phyloP scores from a whole-genome alignment of 192 early-diverging fungal species.

The Coemansia sp. region DNA sequence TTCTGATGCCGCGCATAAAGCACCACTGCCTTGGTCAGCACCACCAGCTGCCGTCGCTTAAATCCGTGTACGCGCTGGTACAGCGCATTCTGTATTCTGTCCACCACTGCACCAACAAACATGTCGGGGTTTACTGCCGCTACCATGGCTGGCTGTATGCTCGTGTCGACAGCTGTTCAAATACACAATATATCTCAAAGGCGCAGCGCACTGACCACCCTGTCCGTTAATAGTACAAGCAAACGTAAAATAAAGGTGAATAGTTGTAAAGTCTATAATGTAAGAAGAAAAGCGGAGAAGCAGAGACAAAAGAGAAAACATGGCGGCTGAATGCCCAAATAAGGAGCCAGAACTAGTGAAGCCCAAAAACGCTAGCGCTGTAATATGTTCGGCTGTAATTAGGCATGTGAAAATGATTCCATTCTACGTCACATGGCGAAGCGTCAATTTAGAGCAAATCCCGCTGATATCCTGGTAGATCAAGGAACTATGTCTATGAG shows the following conservation, averaged over 20 bases:
- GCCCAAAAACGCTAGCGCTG: too few relatives aligned
- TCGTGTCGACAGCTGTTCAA: too few relatives aligned
- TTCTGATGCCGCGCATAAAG: conserved; percentile 44
- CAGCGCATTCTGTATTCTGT: conserved; percentile 33
- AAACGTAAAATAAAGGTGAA: not conserved
- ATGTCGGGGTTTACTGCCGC: conserved; percentile 38
- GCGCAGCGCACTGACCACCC: not conserved
- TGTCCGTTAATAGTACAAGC: too few relatives aligned
- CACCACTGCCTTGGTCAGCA: conserved; percentile 26
- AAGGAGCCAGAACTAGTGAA: not conserved
- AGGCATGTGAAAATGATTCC: conserved; percentile 14
- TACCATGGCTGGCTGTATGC: conserved; percentile 14
- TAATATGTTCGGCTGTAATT: not conserved
- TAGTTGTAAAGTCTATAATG: not conserved
- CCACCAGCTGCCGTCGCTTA: conserved; percentile 29
- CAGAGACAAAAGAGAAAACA: not conserved
- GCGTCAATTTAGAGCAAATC: too few relatives aligned
- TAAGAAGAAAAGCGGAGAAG: not conserved
- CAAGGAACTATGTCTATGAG: conserved; percentile 37
- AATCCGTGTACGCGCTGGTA: conserved; percentile 30
- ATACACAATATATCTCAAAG: not conserved
- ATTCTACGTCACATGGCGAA: conserved; percentile 14
- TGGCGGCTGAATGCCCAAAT: not conserved
- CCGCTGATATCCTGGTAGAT: not conserved
- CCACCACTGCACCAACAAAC: conserved; percentile 29